A percentile compares a stretch with the other conserved stretches of the same genome.
Conservation (phyloP, 768 basidiomycete genomes). For the Podaxis sp. region DNA sequence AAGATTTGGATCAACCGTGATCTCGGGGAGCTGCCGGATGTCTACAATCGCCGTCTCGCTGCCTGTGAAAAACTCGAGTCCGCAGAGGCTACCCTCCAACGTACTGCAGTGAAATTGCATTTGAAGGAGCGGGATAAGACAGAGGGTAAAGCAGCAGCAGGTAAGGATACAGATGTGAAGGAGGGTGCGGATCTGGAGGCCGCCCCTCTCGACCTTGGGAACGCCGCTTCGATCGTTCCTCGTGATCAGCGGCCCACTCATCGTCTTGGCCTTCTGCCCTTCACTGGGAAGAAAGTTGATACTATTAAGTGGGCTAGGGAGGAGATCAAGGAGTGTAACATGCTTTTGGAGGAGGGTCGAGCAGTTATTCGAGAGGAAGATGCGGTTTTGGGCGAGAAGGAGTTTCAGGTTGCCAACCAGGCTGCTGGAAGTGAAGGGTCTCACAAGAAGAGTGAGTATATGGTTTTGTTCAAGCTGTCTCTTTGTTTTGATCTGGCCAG, state of each 20-base stretch:
- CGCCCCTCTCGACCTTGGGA: slow-evolving; percentile 18
- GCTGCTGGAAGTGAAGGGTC: slow-evolving; percentile 1
- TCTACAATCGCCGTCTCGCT: slow-evolving; percentile 71
- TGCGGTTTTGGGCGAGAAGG: slow-evolving; percentile 9
- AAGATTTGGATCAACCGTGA: slow-evolving; percentile 92
- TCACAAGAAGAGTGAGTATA: not conserved
- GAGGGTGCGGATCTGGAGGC: slow-evolving; percentile 18
- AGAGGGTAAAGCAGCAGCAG: slow-evolving; percentile 21
- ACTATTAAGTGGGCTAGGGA: slow-evolving; percentile 85
- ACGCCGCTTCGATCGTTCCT: slow-evolving; percentile 49
- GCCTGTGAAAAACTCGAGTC: slow-evolving; percentile 82
- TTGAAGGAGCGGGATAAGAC: slow-evolving; percentile 44
- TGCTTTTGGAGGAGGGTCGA: slow-evolving; percentile 51
- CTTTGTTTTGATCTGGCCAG: not conserved
- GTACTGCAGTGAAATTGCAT: slow-evolving; percentile 72
- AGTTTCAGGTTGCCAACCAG: not conserved
- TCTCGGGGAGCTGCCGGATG: slow-evolving; percentile 80
- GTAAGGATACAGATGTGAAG: slow-evolving; percentile 16
- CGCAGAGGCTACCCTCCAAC: slow-evolving; percentile 77
- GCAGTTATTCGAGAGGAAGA: slow-evolving; percentile 31
- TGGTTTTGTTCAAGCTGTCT: not conserved
- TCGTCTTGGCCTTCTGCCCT: slow-evolving; percentile 56
- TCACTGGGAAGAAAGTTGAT: slow-evolving; percentile 88
- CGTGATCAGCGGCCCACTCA: slow-evolving; percentile 74
- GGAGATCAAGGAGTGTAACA: slow-evolving; percentile 64